Evolutionary conservation across 805 yeast genomes (phyloP).

Genomic region (Vanderwaltozyma polyspora): DNA sequence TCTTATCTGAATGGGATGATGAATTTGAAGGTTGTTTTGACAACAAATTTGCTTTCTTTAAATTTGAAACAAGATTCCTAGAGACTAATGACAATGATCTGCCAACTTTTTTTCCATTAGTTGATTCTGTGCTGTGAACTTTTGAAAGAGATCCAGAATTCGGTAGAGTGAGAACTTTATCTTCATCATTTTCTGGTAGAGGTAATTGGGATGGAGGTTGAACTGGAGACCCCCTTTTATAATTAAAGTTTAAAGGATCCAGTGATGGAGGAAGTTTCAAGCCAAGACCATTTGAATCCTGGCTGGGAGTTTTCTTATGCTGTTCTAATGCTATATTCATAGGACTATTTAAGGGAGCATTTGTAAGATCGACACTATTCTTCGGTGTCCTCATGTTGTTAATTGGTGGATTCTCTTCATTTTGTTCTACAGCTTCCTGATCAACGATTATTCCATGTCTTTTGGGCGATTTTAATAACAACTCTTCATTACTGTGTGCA

Average conservation of each 20-base stretch:
- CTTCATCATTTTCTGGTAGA: not conserved
- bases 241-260: not conserved
- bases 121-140: not conserved
- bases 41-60: slow-evolving; percentile 8
- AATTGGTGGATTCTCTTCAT: not conserved
- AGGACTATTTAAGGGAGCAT: slow-evolving; percentile 7
- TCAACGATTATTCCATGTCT: slow-evolving; percentile 1
- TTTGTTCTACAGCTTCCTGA: not conserved
- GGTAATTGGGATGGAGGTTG: not conserved
- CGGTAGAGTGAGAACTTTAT: not conserved
- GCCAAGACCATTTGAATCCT: not conserved
- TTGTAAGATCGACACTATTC: slow-evolving; percentile 1
- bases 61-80: slow-evolving; percentile 17
- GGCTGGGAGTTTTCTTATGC: not conserved
- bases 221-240: not conserved
- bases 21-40: not conserved
- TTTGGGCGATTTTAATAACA: slow-evolving; percentile 1
- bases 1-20: not conserved
- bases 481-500: not conserved
- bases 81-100: slow-evolving; percentile 28
- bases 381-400: slow-evolving; percentile 2
- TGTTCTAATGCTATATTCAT: not conserved
- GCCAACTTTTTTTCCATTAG: slow-evolving; percentile 10
- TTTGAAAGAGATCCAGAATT: not conserved
- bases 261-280: not conserved